phyloP scores from a whole-genome alignment of 495 filamentous ascomycete genomes.

The Trichoderma reesei region DNA sequence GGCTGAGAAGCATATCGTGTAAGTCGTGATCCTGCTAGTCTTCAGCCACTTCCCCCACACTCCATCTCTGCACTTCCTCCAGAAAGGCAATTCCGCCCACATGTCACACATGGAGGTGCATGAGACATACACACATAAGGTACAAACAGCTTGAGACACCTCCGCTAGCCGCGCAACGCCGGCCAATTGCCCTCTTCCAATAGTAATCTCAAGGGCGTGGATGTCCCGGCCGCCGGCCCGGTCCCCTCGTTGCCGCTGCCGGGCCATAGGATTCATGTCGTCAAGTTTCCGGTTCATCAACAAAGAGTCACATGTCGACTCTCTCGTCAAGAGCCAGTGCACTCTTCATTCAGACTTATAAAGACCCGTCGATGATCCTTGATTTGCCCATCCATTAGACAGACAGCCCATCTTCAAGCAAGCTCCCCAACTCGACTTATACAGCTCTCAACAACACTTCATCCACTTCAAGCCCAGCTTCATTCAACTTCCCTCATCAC shows the following conservation, averaged over 20 bases:
- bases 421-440: not conserved
- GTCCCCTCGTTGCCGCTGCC: not conserved
- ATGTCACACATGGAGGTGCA: not conserved
- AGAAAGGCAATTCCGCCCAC: slow-evolving; percentile 1
- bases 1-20: not conserved
- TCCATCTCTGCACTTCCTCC: not conserved
- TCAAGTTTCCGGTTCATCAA: not conserved
- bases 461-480: no score
- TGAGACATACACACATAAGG: not conserved
- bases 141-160: not conserved
- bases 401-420: no score
- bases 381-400: no score
- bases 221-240: not conserved
- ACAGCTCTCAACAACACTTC: not conserved
- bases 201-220: not conserved
- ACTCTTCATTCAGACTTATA: not conserved
- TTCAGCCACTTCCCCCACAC: not conserved
- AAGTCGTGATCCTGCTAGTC: no score
- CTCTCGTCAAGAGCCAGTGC: not conserved
- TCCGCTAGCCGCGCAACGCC: not conserved
- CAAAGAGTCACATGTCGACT: not conserved
- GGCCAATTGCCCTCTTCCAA: not conserved
- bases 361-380: no score
- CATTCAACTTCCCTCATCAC: no score
- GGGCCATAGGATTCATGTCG: not conserved